Evolutionary conservation across 2,329 filamentous ascomycete genomes (phyloP).

Genomic region (Hymenotorrendiella dingleyae): DNA sequence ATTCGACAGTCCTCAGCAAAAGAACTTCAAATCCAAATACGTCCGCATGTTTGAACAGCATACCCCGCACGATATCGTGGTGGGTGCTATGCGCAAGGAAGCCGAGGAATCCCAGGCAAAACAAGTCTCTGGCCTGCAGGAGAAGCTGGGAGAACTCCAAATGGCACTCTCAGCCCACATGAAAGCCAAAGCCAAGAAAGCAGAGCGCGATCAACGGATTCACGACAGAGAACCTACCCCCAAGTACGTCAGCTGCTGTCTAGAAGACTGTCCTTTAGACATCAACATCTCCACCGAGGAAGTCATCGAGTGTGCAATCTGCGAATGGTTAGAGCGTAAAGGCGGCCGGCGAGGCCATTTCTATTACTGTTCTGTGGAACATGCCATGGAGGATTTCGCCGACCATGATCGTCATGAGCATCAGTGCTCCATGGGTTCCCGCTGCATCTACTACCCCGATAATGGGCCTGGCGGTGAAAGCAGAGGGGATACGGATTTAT

Average conservation of each 20-base stretch:
- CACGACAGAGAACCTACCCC: conserved; percentile 14
- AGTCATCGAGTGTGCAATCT: conserved; percentile 25
- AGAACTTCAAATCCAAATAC: conserved; percentile 28
- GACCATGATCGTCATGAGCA: conserved; percentile 22
- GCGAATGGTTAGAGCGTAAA: conserved; percentile 25
- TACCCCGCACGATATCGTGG: conserved; percentile 21
- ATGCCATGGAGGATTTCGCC: conserved; percentile 25
- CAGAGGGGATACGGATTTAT: conserved; percentile 1
- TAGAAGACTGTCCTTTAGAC: conserved; percentile 19
- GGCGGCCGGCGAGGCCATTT: conserved; percentile 11
- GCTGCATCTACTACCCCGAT: conserved; percentile 18
- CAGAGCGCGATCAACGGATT: conserved; percentile 18
- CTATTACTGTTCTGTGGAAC: conserved; percentile 25
- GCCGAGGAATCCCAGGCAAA: conserved; percentile 14
- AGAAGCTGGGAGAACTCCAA: conserved; percentile 21
- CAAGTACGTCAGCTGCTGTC: conserved; percentile 16
- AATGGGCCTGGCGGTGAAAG: conserved; percentile 15
- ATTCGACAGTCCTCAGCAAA: conserved; percentile 18
- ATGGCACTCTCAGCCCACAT: conserved; percentile 27
- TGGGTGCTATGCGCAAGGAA: conserved; percentile 24
- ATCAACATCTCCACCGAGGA: conserved; percentile 19
- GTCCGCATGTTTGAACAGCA: conserved; percentile 24
- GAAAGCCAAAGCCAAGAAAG: conserved; percentile 25
- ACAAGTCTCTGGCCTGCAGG: conserved; percentile 15
- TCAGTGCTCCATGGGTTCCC: conserved; percentile 17